A percentile compares a stretch with the other conserved stretches of the same genome.
These are phyloP conservation scores for Penicillium angulare DNA, from an alignment of 495 filamentous ascomycete genomes.

Conservation along the genomic window DNA sequence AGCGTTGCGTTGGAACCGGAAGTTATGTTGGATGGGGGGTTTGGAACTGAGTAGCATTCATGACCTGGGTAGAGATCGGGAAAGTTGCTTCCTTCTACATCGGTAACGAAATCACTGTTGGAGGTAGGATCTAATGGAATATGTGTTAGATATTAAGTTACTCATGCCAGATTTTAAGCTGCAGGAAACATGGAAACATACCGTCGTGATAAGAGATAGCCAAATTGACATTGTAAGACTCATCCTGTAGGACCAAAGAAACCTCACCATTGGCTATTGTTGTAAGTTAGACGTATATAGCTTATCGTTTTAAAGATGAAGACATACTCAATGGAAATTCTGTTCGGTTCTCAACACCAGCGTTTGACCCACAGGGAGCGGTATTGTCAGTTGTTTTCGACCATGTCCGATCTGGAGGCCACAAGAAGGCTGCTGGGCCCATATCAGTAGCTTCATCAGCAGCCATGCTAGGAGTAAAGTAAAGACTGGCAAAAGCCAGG, in stretches of 20 bases:
- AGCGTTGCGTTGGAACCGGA: slow-evolving; percentile 51
- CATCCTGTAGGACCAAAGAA: slow-evolving; percentile 40
- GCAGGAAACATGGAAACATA: too few species aligned
- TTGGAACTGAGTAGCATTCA: slow-evolving; percentile 49
- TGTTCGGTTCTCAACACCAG: slow-evolving; percentile 39
- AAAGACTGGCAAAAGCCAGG: slow-evolving; percentile 12
- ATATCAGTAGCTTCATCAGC: slow-evolving; percentile 32
- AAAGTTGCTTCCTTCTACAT: slow-evolving; percentile 27
- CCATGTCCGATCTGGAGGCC: slow-evolving; percentile 50
- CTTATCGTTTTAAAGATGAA: background rate
- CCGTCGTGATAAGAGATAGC: slow-evolving; percentile 45
- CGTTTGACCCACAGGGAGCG: slow-evolving; percentile 46
- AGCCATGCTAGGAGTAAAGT: background rate
- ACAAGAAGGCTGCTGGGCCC: slow-evolving; percentile 54
- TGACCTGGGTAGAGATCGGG: slow-evolving; percentile 44
- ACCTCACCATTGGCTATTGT: slow-evolving; percentile 27
- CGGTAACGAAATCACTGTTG: slow-evolving; percentile 42
- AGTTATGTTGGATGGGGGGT: slow-evolving; percentile 30
- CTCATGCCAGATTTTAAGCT: too few species aligned
- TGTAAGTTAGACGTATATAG: slow-evolving; percentile 1
- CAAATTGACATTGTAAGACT: slow-evolving; percentile 45
- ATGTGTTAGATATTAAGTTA: too few species aligned
- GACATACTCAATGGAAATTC: slow-evolving; percentile 41
- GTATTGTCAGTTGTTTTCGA: slow-evolving; percentile 43
- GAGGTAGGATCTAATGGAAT: slow-evolving; percentile 36